Evolutionary conservation across 2,329 filamentous ascomycete genomes (phyloP).

Genomic region (Penicillium sp.): DNA sequence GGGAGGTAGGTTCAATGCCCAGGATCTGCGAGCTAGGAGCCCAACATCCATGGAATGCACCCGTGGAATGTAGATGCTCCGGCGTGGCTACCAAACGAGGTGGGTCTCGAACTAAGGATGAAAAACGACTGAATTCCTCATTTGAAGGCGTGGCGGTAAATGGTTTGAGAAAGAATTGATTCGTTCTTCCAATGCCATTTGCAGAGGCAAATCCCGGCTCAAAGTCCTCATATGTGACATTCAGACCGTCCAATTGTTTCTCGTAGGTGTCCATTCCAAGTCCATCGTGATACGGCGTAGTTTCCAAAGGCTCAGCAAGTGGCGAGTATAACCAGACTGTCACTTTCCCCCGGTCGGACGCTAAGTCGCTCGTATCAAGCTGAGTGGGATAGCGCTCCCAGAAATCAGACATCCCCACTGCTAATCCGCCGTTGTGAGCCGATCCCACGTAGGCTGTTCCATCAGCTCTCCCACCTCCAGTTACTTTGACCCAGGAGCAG

Average conservation of each 20-base stretch:
- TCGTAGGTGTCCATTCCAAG: conserved; percentile 57
- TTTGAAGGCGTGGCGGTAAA: conserved; percentile 56
- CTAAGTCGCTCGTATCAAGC: conserved; percentile 56
- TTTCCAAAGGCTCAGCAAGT: conserved; percentile 55
- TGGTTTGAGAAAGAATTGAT: conserved; percentile 55
- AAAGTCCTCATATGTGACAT: conserved; percentile 66
- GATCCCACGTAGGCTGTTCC: conserved; percentile 62
- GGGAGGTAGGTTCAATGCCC: conserved; percentile 21
- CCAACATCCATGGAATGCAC: conserved; percentile 60
- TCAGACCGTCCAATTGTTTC: conserved; percentile 60
- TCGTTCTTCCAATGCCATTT: conserved; percentile 60
- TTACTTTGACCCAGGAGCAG: conserved; percentile 60
- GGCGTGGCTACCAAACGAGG: conserved; percentile 54
- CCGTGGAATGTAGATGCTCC: conserved; percentile 52
- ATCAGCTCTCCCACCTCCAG: conserved; percentile 56
- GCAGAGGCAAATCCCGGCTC: conserved; percentile 58
- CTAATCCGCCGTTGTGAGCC: conserved; percentile 58
- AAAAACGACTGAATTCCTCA: conserved; percentile 47
- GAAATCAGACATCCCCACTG: conserved; percentile 60
- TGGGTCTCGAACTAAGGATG: conserved; percentile 51
- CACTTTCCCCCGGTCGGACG: conserved; percentile 51
- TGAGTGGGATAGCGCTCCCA: conserved; percentile 64
- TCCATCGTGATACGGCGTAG: conserved; percentile 60
- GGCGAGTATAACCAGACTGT: conserved; percentile 65
- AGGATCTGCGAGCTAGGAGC: conserved; percentile 33